phyloP scores from a whole-genome alignment of 495 filamentous ascomycete species.

The Glonium stellatum region DNA sequence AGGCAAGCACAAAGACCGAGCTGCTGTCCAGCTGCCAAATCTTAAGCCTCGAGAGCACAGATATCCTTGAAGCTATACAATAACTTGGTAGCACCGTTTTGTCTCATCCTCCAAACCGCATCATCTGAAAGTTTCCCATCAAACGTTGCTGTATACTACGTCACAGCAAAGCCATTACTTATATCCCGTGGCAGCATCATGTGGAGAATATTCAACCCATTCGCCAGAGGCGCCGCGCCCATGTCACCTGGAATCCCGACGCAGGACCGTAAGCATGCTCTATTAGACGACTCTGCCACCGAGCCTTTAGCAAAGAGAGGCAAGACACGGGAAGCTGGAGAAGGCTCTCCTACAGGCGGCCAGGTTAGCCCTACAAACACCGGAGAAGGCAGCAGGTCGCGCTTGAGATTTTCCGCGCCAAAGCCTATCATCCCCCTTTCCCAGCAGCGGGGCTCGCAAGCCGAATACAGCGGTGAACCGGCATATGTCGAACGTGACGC shows the following conservation, averaged over 20 bases:
- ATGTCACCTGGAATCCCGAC: background rate
- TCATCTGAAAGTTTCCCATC: background rate
- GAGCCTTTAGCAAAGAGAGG: too few species aligned
- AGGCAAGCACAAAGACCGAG: background rate
- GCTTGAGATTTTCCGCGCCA: too few species aligned
- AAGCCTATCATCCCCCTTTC: too few species aligned
- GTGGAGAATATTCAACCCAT: background rate
- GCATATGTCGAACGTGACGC: constrained; percentile 9
- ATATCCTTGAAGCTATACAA: background rate
- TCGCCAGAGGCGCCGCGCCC: background rate
- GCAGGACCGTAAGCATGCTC: background rate
- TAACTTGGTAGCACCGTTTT: background rate
- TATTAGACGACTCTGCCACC: too few species aligned
- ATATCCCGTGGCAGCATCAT: background rate
- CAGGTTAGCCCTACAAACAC: too few species aligned
- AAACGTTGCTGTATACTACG: background rate
- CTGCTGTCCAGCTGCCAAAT: background rate
- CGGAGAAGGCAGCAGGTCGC: too few species aligned
- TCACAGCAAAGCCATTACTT: background rate
- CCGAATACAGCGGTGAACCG: constrained; percentile 10
- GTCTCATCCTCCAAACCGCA: background rate
- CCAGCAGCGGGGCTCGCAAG: too few species aligned
- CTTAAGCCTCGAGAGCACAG: background rate
- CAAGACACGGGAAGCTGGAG: too few species aligned
- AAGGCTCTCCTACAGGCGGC: too few species aligned